A percentile compares a stretch with the other conserved stretches of the same genome.
These are phyloP conservation scores for Hanseniaspora jakobsenii DNA, from an alignment of 805 yeast genomes.

Conservation along the genomic window DNA sequence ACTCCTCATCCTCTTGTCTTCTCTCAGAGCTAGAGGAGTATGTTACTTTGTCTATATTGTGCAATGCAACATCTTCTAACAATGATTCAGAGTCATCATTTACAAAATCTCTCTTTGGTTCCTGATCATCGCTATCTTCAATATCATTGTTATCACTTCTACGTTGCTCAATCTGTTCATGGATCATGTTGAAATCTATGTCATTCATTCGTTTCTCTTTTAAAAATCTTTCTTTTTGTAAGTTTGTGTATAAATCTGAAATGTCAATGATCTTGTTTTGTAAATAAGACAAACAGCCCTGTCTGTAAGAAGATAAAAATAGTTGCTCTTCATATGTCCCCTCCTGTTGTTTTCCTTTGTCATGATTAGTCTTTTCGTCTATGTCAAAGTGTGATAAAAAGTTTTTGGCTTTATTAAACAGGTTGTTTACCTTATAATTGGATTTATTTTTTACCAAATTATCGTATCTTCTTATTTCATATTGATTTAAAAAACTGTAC, in stretches of 20 bases:
- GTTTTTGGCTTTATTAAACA: constrained; percentile 20
- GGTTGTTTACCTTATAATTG: constrained; percentile 20
- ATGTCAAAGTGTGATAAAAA: constrained; percentile 16
- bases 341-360: constrained; percentile 19
- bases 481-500: constrained; percentile 37
- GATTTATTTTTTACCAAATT: constrained; percentile 18
- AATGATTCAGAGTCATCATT: constrained; percentile 24
- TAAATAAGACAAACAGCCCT: constrained; percentile 20
- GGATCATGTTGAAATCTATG: constrained; percentile 21
- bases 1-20: too few relatives aligned
- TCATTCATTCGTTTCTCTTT: constrained; percentile 25
- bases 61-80: constrained; percentile 14
- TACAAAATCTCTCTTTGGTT: constrained; percentile 16
- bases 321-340: constrained; percentile 4
- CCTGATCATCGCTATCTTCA: too few relatives aligned
- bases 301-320: constrained; percentile 18
- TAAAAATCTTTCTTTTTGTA: constrained; percentile 21
- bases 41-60: constrained; percentile 29
- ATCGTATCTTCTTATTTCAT: constrained; percentile 38
- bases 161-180: constrained; percentile 21
- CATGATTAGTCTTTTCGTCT: background rate
- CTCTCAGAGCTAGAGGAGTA: constrained; percentile 20
- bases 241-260: constrained; percentile 20
- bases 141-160: constrained; percentile 7
- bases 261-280: constrained; percentile 19